Percentiles rank a stretch among this genome's conserved stretches.
These are phyloP conservation scores for Eutypa lata DNA, from an alignment of 2,329 filamentous ascomycete species.

Conservation along the genomic window DNA sequence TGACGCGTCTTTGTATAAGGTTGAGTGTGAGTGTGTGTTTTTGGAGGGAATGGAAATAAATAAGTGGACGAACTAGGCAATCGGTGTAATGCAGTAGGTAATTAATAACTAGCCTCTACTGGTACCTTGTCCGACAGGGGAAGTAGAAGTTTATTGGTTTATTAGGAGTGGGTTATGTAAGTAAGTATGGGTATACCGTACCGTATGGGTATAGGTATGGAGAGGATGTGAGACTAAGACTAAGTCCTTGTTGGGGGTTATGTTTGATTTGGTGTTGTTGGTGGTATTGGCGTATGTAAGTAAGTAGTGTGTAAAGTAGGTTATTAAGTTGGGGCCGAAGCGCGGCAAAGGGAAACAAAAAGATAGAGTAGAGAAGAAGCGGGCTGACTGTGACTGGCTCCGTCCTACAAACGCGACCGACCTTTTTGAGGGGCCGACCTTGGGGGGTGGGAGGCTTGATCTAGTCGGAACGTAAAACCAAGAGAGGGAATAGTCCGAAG, in stretches of 20 bases:
- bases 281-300: conserved; percentile 1
- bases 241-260: background rate
- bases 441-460: background rate
- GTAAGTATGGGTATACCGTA: background rate
- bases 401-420: conserved; percentile 21
- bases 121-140: too few relatives aligned
- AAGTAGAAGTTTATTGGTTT: background rate
- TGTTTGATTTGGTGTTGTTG: background rate
- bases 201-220: background rate
- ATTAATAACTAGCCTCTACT: too few relatives aligned
- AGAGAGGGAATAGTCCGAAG: background rate
- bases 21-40: background rate
- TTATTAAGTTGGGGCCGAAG: background rate
- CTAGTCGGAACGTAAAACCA: conserved; percentile 4
- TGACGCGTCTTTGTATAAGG: background rate
- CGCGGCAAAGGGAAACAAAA: background rate
- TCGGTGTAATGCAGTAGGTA: too few relatives aligned
- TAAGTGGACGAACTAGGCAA: background rate
- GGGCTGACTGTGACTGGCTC: conserved; percentile 1
- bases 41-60: background rate
- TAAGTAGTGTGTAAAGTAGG: background rate
- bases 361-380: background rate
- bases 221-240: background rate
- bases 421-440: background rate
- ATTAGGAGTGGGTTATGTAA: background rate